Base-by-base conservation (phyloP, 768 basidiomycete species). In the Pulveroboletus ravenelii region DNA sequence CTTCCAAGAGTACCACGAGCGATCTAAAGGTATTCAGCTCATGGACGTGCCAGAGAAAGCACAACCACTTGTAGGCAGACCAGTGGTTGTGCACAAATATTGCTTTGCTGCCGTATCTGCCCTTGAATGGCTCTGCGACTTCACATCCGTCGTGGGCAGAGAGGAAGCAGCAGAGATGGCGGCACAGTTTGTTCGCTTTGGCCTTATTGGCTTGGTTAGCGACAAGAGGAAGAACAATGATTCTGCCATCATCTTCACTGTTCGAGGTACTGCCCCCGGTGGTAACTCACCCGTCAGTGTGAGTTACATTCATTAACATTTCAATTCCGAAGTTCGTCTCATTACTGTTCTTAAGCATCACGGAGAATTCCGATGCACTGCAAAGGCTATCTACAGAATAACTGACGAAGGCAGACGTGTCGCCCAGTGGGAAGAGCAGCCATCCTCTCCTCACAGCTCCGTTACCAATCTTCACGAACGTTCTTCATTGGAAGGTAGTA, bases 131-230 rank as follows among this genome's bases (percentile, higher is more conserved):
- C 81, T 99, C 36, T 89, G 91, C 65, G 96, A 99, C 68, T 96
- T 93, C 60, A 93, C 96, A 0, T 96, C 94, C 1, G 91, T 94
- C 31, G 91, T 93, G 31, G 93, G 93, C 20, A 77, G 91, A 46
- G 96, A 99, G 63, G 96, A 98, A 68, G 94, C 93, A 0, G 91
- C 93, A 10, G 96, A 99, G 74, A 89, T 98, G 82, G 87, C 91
- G 3, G 96, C 94, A 5, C 96, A 98, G 66, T 97, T 98, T 61
- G 93, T 97, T 41, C 85, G 96, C 46, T 96, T 93, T 61, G 90
- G 93, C 36, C 82, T 95, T 55, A 87, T 99, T 69, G 72, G 74
- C 3, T 76, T 98, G 38, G 91, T 95, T 53, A 89, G 87, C 72
- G 90, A 93, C 69, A 93, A 89, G 75, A 79, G 90, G 57, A 91